phyloP scores from a whole-genome alignment of 75 land plant species.

The Adiantum capillusveneris region DNA sequence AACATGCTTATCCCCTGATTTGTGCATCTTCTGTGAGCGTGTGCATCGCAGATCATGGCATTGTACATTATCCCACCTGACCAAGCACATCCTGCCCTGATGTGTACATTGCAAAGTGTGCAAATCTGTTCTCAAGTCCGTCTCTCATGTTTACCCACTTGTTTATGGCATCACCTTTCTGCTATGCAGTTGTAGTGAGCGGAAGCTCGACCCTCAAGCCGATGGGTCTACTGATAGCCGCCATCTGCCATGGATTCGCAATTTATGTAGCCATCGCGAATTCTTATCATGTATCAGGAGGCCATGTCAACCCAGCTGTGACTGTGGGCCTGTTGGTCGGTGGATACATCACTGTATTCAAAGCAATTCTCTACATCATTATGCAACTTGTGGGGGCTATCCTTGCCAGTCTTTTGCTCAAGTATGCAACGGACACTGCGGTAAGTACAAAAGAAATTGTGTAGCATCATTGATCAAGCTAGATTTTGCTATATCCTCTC shows the following conservation, averaged over 20 bases:
- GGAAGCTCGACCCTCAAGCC: conserved; percentile 1
- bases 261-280: conserved; percentile 11
- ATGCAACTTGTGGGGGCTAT: conserved; percentile 49
- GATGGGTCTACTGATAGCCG: conserved; percentile 20
- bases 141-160: too few relatives aligned
- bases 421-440: conserved; percentile 38
- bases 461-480: too few relatives aligned
- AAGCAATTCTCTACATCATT: conserved; percentile 48
- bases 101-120: too few relatives aligned
- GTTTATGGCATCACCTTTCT: too few relatives aligned
- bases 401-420: conserved; percentile 51
- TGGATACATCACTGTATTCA: conserved; percentile 54
- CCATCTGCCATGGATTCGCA: conserved; percentile 36
- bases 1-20: too few relatives aligned
- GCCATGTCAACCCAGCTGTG: conserved; percentile 73
- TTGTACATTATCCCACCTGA: too few relatives aligned
- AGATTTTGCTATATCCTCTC: too few relatives aligned
- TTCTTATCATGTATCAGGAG: conserved; percentile 49
- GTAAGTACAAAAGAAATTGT: too few relatives aligned
- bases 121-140: too few relatives aligned
- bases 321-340: conserved; percentile 64
- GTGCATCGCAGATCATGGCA: too few relatives aligned
- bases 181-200: conserved; percentile 4
- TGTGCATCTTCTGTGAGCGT: too few relatives aligned
- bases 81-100: too few relatives aligned